Evolutionary conservation across 2,329 filamentous ascomycete genomes (phyloP).

Genomic region (Dothideomycetes sp.): DNA sequence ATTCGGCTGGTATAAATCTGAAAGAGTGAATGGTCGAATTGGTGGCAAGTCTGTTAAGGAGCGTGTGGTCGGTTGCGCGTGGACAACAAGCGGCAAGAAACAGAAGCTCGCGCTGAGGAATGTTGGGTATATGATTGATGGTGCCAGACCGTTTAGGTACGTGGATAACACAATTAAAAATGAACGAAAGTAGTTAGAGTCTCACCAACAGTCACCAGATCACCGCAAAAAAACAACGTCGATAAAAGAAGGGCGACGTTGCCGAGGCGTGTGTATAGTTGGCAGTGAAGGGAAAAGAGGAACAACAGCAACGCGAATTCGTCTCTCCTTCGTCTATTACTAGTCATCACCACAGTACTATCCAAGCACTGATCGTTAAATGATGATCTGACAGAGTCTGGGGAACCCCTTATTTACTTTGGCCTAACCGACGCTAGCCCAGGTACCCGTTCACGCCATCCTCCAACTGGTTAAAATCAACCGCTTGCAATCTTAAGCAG

Average conservation of each 20-base stretch:
- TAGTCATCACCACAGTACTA: no score
- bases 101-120: slow-evolving; percentile 12
- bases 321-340: no score
- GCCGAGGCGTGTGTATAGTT: slow-evolving; percentile 6
- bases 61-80: slow-evolving; percentile 4
- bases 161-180: slow-evolving; percentile 14
- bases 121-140: slow-evolving; percentile 13
- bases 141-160: slow-evolving; percentile 10
- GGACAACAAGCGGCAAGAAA: slow-evolving; percentile 12
- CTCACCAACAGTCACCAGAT: background rate
- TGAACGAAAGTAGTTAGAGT: slow-evolving; percentile 10
- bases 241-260: slow-evolving; percentile 14
- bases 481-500: no score
- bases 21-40: slow-evolving; percentile 12
- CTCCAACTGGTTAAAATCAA: no score
- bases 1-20: no score
- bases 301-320: slow-evolving; percentile 9
- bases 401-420: no score
- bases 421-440: no score
- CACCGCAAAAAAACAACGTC: slow-evolving; percentile 3
- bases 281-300: slow-evolving; percentile 4
- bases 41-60: slow-evolving; percentile 4
- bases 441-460: no score
- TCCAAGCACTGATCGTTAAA: no score
- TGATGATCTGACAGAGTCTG: no score